Evolutionary conservation across 371 early-diverging fungal genomes (phyloP), one percentile per base, ranked within the genome.

Genomic region (Syncephalastrum monosporum): DNA sequence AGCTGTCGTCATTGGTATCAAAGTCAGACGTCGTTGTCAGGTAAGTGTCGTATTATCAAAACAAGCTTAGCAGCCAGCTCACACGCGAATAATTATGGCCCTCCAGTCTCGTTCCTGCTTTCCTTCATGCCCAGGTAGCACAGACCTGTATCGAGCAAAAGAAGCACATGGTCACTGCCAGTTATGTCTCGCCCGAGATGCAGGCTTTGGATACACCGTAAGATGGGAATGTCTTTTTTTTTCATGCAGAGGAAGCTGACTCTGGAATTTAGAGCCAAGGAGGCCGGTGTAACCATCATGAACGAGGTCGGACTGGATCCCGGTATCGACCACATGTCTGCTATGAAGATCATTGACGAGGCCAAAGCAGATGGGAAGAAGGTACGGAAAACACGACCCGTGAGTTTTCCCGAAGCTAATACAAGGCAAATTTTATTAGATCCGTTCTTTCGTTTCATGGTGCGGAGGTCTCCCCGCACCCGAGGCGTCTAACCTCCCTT

Each of bases 241-340:
- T 27, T 14, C 46, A 66, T 19, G 47, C 23, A 49, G 15, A 12
- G 15, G 16, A 8, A 46, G n/a, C 25, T 53, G 25, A 19, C 38
- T 43, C n/a, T 25, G n/a, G 19, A 23, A 17, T 42, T 41, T 47
- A 88, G 87, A 15, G 99, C 98, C 5, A 84, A 87, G 64, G 82
- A 85, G 29, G 91, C 93, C 12, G 91, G 86, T 19, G 81, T 98
- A 14, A 85, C 89, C 21, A 86, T 98, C 46, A 82, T 98, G 77
- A 97, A 97, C 72, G 99, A 98, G 77, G 95, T 98, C 46, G 99
- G 99, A 17, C 79, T 98, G 53, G 99, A 98, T 73, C 99, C 99
- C 4, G 98, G 97, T 58, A 93, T 98, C 54, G 99, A 98, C 65
- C 98, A 97, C 68, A 82, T 96, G 81, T 93, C 91, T 53, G 97